phyloP scores from a whole-genome alignment of 2,329 filamentous ascomycete genomes.

The Pseudocercospora musae region DNA sequence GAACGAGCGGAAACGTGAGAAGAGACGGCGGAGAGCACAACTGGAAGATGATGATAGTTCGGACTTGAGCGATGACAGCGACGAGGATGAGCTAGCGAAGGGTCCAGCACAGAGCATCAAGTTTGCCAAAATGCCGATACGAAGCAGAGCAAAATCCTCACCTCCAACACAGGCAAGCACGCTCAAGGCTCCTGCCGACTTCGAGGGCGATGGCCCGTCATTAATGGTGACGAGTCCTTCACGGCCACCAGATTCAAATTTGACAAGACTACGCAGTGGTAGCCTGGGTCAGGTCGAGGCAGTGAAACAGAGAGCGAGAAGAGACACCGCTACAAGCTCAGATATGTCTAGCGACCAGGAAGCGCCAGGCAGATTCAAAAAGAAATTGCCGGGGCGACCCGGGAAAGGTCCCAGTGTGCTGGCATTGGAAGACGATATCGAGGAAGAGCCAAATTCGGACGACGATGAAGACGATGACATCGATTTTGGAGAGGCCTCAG shows the following conservation, averaged over 20 bases:
- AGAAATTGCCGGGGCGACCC: slow-evolving; percentile 55
- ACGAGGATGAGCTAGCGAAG: slow-evolving; percentile 64
- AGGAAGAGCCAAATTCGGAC: slow-evolving; percentile 35
- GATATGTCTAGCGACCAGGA: slow-evolving; percentile 83
- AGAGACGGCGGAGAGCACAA: slow-evolving; percentile 67
- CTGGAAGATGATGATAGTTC: slow-evolving; percentile 84
- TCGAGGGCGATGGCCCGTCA: slow-evolving; percentile 25
- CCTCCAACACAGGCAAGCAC: slow-evolving; percentile 45
- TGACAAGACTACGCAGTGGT: slow-evolving; percentile 56
- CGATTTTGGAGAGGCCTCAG: slow-evolving; percentile 38
- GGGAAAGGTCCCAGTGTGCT: slow-evolving; percentile 46
- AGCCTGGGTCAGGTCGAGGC: slow-evolving; percentile 70
- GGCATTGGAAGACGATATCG: slow-evolving; percentile 24
- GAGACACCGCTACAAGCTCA: slow-evolving; percentile 77
- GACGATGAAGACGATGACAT: slow-evolving; percentile 41
- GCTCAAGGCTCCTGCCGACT: slow-evolving; percentile 14
- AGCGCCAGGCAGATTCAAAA: slow-evolving; percentile 58
- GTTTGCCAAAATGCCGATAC: slow-evolving; percentile 91
- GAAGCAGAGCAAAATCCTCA: slow-evolving; percentile 81
- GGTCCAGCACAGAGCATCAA: slow-evolving; percentile 86
- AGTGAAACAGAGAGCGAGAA: slow-evolving; percentile 60
- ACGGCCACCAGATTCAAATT: slow-evolving; percentile 27
- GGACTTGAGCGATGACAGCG: slow-evolving; percentile 79
- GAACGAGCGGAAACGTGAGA: slow-evolving; percentile 52
- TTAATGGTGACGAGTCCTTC: slow-evolving; percentile 49